Evolutionary conservation across 2,329 filamentous ascomycete genomes (phyloP), one percentile per base, ranked within the genome.

Genomic region (Rhexocercosporidium sp.): DNA sequence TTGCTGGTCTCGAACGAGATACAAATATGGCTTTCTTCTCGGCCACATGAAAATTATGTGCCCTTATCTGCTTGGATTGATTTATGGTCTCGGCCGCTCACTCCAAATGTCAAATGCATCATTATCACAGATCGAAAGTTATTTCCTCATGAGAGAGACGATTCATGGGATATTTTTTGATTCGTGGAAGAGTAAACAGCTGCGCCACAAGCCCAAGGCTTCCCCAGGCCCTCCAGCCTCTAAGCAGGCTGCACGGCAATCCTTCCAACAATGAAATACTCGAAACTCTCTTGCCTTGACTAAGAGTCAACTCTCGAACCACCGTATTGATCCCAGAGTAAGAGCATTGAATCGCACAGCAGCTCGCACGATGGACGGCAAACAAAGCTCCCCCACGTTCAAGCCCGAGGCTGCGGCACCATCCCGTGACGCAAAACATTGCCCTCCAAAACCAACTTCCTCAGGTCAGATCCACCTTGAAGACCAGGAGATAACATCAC

Each of bases 141-240:
- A n/a, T n/a, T n/a, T n/a, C n/a, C n/a, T n/a, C n/a, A n/a, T n/a
- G n/a, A n/a, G n/a, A n/a, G n/a, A n/a, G n/a, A n/a, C n/a, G n/a
- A n/a, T n/a, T n/a, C n/a, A n/a, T n/a, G n/a, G n/a, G n/a, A n/a
- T n/a, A n/a, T n/a, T n/a, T n/a, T n/a, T n/a, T n/a, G n/a, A n/a
- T n/a, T n/a, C n/a, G n/a, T n/a, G n/a, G n/a, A n/a, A n/a, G n/a
- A 53, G 25, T 16, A 53, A 53, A 14, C 27, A 6, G 25, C 27
- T 53, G 49, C 49, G 49, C 49, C 49, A 53, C 49, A 53, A 53
- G 22, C 16, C n/a, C n/a, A n/a, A n/a, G n/a, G n/a, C n/a, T n/a
- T n/a, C n/a, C n/a, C n/a, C n/a, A n/a, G n/a, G n/a, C n/a, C 47
- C 22, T 31, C 31, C 47, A 29, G 47, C 47, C 47, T 27, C 46